Evolutionary conservation across 768 basidiomycete genomes (phyloP), one percentile per base, ranked within the genome.

Genomic region (Termitomyces sp.): DNA sequence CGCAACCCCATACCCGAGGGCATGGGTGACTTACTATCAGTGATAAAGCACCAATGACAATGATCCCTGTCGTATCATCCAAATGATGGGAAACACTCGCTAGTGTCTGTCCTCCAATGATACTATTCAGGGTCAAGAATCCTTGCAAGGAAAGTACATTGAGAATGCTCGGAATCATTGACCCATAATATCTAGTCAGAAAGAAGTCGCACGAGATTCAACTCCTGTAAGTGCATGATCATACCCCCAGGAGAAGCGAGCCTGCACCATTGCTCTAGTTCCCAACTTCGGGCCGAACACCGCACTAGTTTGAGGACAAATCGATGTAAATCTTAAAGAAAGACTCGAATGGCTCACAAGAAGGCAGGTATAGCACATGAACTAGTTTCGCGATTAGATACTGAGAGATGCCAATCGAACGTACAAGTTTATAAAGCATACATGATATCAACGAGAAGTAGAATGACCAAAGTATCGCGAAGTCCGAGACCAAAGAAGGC

Each of bases 221-320:
- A 19, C 14, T 8, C 47, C n/a, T 33, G 19, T 50, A 23, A 48
- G 31, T 58, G 31, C 17, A 53, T 23, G 31, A 33, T 47, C 62
- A 63, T 52, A 72, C 69, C 68, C 68, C 66, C 66, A 69, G 23
- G 70, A 61, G 55, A 66, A 67, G n/a, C 60, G 61, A 64, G 87
- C 82, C 57, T 83, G 79, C 23, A 90, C 82, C 88, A 93, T 89
- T 54, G 87, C 87, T 19, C 91, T 77, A 64, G 87, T 80, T n/a
- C 91, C 91, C 0, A 88, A 73, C 66, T 84, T 85, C 0, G 91
- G 89, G 11, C 91, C 89, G 71, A 89, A 90, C 3, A 85, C 83
- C n/a, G 73, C 74, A 54, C 78, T 78, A 50, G 19, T 23, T 26
- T 15, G 3, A 21, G 53, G 19, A 49, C 10, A 56, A 47, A 41